Evolutionary conservation across 2,329 filamentous ascomycete genomes (phyloP), one percentile per base, ranked within the genome.

Genomic region (Pseudonectria buxi): DNA sequence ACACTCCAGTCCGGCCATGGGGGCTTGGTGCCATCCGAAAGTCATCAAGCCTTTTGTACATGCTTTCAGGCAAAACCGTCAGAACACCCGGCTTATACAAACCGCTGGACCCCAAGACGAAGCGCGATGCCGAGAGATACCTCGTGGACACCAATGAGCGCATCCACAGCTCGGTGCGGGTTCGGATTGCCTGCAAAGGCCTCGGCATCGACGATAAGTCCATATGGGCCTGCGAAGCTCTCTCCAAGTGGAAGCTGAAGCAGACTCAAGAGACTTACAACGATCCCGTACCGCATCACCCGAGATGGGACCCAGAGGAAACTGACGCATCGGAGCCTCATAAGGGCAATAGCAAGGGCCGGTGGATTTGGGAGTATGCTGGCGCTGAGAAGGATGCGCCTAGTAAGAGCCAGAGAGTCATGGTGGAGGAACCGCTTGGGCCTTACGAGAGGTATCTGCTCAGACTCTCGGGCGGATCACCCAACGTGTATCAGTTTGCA

Each of bases 351-450:
- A 44, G 52, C 7, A 47, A 57, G 18, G 53, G 53, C 2, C 59
- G 68, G 26, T 78, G 73, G 72, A 56, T 71, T 2, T 78, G 72
- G 73, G 66, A 72, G 48, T 78, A 73, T 30, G 50, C 55, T 12
- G 73, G 73, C 0, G 54, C 60, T 0, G 61, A 70, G 35, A 45
- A 49, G 14, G 49, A 59, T 3, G 68, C 67, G 7, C 68, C 68
- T 3, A 49, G 62, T 14, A 64, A 66, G 29, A 55, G 45, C 29
- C 53, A 62, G 42, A 56, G 57, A 15, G 56, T 64, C 18, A 58
- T 78, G 61, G 58, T 70, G 4, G 74, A 78, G 46, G 73, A 76
- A 48, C 66, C 60, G 4, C 46, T 77, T 4, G 72, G 72, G 0
- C 71, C 68, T 2, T 76, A 68, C 51, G 72, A 77, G 51, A 54